Evolutionary conservation across 306 rosid species (phyloP).

Genomic region (Vachellia pachyceras): DNA sequence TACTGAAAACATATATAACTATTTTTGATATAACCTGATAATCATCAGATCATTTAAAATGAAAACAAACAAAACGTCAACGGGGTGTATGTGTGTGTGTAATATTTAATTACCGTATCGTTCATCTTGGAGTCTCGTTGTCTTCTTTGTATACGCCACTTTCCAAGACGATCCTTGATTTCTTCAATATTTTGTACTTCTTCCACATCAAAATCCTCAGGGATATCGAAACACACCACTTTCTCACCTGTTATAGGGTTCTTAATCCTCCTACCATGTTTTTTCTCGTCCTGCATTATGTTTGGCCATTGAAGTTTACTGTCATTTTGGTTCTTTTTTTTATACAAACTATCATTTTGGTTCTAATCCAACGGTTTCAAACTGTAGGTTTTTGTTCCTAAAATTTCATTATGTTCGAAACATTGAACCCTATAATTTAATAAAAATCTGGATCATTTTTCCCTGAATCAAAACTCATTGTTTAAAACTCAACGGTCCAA

Average conservation of each 20-base stretch:
- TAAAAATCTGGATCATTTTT: too few relatives aligned
- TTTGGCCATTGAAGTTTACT: too few relatives aligned
- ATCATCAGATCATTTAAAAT: not conserved
- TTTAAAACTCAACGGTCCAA: too few relatives aligned
- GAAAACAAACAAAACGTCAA: not conserved
- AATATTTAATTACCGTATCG: not conserved
- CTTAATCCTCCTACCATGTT: not conserved
- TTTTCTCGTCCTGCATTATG: not conserved
- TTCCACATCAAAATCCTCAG: not conserved
- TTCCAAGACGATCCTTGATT: not conserved
- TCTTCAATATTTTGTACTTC: not conserved
- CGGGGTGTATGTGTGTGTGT: not conserved
- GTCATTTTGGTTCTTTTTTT: too few relatives aligned
- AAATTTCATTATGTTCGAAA: too few relatives aligned
- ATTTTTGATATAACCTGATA: not conserved
- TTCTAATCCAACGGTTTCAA: too few relatives aligned
- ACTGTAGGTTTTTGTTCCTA: too few relatives aligned
- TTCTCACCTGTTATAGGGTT: not conserved
- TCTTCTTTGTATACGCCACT: slow-evolving; percentile 8
- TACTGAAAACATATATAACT: too few relatives aligned
- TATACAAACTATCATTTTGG: not conserved
- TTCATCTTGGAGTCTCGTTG: not conserved
- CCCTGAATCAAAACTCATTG: too few relatives aligned
- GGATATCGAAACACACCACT: not conserved
- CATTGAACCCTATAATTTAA: too few relatives aligned